Evolutionary conservation across 2,329 filamentous ascomycete genomes (phyloP), one percentile per base, ranked within the genome.

Genomic region (Ophiostoma populinum): DNA sequence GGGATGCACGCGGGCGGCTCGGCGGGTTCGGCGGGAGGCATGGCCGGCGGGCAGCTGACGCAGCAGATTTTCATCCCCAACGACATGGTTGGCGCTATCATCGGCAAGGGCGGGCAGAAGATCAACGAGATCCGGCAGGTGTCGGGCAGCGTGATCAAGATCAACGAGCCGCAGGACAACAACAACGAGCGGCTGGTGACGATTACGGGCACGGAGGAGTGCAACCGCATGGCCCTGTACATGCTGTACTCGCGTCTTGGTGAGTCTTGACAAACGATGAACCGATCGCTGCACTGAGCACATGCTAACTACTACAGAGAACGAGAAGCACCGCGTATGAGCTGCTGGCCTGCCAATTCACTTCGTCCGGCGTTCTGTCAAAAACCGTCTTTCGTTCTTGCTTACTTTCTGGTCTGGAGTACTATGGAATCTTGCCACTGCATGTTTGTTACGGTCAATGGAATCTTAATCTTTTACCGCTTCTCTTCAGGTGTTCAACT

Each of bases 11-110:
- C 27, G 3, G 34, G 27, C 8, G 31, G 31, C 17, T 32, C 35
- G 43, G 72, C 71, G 13, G 72, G 55, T 27, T 74, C 57, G 65
- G 50, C 42, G 27, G 82, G 81, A 25, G 81, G 81, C 29, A 74
- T 58, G 67, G 49, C 44, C 26, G 82, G 81, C 34, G 77, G 82
- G 44, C 83, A 86, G 34, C 65, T 95, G 50, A 98, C 90, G 3
- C 90, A 98, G 58, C 90, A 98, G 58, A 98, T 98, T 46, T 98
- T 80, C 61, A 98, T 98, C 48, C 90, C 90, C 39, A 98, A 98
- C 53, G 90, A 98, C 51, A 95, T 98, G 90, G 90, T 98, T 36
- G 90, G 90, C 43, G 90, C 90, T 37, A 98, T 98, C 49, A 98
- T 98, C 48, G 90, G 90, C 51, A 98, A 98, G 62, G 90, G 90